Conservation (phyloP, 305 asterid genomes). For the Coffea humblotiana region DNA sequence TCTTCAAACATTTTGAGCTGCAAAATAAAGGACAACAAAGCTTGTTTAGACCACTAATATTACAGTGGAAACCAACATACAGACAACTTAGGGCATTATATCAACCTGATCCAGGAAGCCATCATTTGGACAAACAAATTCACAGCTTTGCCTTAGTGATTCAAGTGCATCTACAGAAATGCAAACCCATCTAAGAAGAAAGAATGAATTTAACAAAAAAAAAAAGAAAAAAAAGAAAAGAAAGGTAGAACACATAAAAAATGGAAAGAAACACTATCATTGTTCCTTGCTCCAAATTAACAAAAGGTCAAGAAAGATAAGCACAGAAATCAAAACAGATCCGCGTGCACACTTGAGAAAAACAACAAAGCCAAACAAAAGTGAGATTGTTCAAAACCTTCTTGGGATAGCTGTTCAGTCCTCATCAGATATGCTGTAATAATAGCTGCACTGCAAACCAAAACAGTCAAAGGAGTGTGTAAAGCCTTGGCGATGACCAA, state of each 20-base stretch:
- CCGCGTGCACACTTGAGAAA: conserved; percentile 22
- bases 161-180: conserved; percentile 71
- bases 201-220: conserved; percentile 2
- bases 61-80: not conserved
- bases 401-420: conserved; percentile 79
- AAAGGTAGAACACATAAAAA: conserved; percentile 8
- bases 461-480: conserved; percentile 64
- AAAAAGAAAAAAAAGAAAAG: conserved; percentile 21
- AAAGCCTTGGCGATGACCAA: conserved; percentile 49
- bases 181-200: conserved; percentile 20
- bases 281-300: not conserved
- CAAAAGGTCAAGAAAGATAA: not conserved
- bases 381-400: conserved; percentile 52
- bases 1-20: conserved; percentile 91
- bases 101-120: conserved; percentile 95
- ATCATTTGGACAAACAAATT: conserved; percentile 83
- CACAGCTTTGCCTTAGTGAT: conserved; percentile 77
- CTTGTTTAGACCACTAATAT: not conserved
- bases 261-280: not conserved
- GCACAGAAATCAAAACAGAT: conserved; percentile 19
- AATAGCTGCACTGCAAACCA: conserved; percentile 93
- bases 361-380: conserved; percentile 24
- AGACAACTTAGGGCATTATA: conserved; percentile 22
- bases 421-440: conserved; percentile 93
- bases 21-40: conserved; percentile 27